A percentile compares a stretch with the other conserved stretches of the same genome.
Conservation (phyloP, 2,329 filamentous ascomycete species). For the Juglanconis oblonga region DNA sequence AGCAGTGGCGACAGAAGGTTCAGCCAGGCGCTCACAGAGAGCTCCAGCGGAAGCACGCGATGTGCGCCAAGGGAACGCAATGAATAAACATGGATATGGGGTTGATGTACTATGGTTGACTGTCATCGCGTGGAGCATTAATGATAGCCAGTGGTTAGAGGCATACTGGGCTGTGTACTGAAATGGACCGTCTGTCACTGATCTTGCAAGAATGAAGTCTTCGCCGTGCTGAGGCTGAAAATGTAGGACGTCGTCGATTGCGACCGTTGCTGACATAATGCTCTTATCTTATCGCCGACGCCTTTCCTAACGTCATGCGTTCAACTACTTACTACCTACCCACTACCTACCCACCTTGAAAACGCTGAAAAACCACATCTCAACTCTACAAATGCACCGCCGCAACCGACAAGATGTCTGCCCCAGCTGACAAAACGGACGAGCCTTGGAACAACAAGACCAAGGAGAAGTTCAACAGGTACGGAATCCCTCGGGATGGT, state of each 20-base stretch:
- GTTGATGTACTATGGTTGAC: neutral
- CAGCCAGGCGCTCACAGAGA: neutral
- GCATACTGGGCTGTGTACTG: neutral
- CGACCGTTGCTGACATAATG: conserved; percentile 11
- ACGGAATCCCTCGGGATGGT: conserved; percentile 25
- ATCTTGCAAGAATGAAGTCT: neutral
- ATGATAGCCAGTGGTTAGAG: neutral
- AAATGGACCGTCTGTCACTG: neutral
- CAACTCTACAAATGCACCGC: conserved; percentile 4
- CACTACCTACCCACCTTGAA: too few relatives aligned
- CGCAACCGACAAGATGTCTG: conserved; percentile 13
- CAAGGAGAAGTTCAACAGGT: conserved; percentile 64
- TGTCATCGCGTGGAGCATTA: neutral
- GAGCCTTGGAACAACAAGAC: conserved; percentile 57
- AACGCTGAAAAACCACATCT: neutral
- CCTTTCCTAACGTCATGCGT: conserved; percentile 6
- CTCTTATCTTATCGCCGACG: conserved; percentile 7
- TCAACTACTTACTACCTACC: neutral
- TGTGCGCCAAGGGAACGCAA: neutral
- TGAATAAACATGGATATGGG: neutral
- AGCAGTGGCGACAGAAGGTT: neutral
- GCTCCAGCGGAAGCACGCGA: neutral
- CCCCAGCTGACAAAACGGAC: conserved; percentile 17
- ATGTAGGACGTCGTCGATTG: neutral
- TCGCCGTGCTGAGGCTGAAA: neutral